phyloP scores from a whole-genome alignment of 129 eudicot species.

The Artemisia argyi region DNA sequence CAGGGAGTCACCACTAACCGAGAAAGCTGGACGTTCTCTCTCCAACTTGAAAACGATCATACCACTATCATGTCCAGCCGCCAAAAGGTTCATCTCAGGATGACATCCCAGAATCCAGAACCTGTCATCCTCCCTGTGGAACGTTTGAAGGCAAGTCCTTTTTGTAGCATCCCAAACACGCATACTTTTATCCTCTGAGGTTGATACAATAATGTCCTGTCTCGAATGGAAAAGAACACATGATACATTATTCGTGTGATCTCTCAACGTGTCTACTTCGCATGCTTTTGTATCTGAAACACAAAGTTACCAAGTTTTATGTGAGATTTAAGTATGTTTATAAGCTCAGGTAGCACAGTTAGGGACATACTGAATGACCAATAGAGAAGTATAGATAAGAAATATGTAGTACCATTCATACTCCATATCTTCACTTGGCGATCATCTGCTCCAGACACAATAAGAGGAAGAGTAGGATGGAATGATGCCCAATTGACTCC shows the following conservation, averaged over 20 bases:
- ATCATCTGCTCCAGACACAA: no score
- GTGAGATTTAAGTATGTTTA: no score
- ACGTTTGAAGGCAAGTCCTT: slow-evolving; percentile 54
- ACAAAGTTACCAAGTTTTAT: background rate
- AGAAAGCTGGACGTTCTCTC: slow-evolving; percentile 76
- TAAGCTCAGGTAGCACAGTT: no score
- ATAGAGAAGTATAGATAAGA: no score
- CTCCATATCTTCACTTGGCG: no score
- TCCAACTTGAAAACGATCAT: slow-evolving; percentile 81
- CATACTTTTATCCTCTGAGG: slow-evolving; percentile 52
- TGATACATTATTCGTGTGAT: slow-evolving; percentile 81
- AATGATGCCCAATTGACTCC: no score
- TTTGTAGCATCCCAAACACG: slow-evolving; percentile 61
- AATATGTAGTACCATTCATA: no score
- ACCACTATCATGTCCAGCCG: slow-evolving; percentile 61
- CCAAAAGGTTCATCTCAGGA: slow-evolving; percentile 57
- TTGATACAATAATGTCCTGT: slow-evolving; percentile 53
- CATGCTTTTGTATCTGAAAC: slow-evolving; percentile 77
- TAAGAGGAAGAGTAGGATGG: no score
- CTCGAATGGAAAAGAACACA: slow-evolving; percentile 59
- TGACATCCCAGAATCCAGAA: slow-evolving; percentile 56
- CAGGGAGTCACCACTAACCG: slow-evolving; percentile 61
- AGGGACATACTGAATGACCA: no score
- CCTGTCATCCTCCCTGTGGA: slow-evolving; percentile 53
- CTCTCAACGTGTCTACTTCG: slow-evolving; percentile 86